These are phyloP conservation scores for Thielaviopsis musarum DNA, from an alignment of 2,329 filamentous ascomycete genomes.

Conservation along the genomic window DNA sequence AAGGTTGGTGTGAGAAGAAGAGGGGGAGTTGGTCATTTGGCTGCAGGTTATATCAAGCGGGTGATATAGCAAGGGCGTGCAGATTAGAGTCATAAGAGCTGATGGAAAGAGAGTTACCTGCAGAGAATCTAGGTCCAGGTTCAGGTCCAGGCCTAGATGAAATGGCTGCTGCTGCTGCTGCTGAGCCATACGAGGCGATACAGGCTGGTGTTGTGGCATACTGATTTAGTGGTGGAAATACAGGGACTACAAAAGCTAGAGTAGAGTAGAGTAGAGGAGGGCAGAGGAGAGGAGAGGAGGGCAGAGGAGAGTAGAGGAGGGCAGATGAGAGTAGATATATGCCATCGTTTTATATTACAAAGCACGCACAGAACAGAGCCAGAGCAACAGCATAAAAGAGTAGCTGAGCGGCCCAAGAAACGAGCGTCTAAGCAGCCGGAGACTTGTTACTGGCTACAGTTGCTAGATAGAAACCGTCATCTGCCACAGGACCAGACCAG, in stretches of 20 bases:
- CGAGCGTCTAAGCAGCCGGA: too few species aligned
- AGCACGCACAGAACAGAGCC: too few species aligned
- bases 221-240: neutral
- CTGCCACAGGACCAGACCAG: too few species aligned
- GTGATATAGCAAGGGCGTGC: neutral
- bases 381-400: too few species aligned
- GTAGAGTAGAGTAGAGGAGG: neutral
- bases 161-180: neutral
- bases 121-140: neutral
- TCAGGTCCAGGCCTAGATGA: neutral
- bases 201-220: neutral
- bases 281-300: too few species aligned
- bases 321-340: too few species aligned
- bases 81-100: neutral
- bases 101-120: neutral
- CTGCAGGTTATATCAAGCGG: too few species aligned
- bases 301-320: too few species aligned
- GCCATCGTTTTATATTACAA: too few species aligned
- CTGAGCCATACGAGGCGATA: neutral
- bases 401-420: too few species aligned
- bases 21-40: neutral
- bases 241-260: neutral
- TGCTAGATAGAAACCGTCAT: too few species aligned
- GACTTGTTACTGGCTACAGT: too few species aligned
- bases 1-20: neutral